Percentiles rank a stretch among this genome's conserved stretches.
Evolutionary conservation across 1,284 basidiomycete species (phyloP).

Genomic region (Phaffia rhodozyma): DNA sequence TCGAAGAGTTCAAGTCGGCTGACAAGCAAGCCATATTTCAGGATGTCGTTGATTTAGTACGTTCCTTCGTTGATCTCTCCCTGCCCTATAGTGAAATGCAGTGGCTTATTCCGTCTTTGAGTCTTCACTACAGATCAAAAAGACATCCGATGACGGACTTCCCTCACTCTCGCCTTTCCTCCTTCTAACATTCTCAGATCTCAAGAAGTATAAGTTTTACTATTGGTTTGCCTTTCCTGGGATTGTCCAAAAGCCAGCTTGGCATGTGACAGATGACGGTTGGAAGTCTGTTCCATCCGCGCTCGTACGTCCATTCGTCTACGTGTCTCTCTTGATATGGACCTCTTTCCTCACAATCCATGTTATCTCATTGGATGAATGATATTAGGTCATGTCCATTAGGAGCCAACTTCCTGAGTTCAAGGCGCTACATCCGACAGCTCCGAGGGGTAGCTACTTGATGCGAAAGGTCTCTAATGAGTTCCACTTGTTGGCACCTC

Average conservation of each 20-base stretch:
- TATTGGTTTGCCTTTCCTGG: constrained; percentile 98
- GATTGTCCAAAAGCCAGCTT: constrained; percentile 69
- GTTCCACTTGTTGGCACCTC: neutral
- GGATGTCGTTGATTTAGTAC: constrained; percentile 49
- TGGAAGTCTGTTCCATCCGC: neutral
- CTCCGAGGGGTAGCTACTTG: neutral
- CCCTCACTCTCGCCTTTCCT: constrained; percentile 62
- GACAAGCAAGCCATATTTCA: constrained; percentile 82
- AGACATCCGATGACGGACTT: constrained; percentile 17
- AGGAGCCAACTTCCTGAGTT: neutral
- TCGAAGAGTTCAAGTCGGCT: constrained; percentile 84
- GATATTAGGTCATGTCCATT: constrained; percentile 6
- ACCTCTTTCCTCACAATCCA: neutral
- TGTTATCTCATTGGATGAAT: neutral
- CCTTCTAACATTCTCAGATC: constrained; percentile 84
- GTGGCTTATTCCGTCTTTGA: neutral
- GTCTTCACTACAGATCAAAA: constrained; percentile 24
- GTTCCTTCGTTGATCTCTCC: constrained; percentile 18
- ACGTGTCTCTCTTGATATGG: neutral
- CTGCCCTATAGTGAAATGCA: neutral
- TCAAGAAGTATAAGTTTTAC: constrained; percentile 95
- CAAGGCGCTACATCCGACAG: neutral
- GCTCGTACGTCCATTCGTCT: neutral
- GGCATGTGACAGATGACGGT: constrained; percentile 52
- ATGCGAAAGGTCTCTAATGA: neutral